Base-by-base conservation (phyloP, 257 asterid genomes). In the Leptodermis oblonga region DNA sequence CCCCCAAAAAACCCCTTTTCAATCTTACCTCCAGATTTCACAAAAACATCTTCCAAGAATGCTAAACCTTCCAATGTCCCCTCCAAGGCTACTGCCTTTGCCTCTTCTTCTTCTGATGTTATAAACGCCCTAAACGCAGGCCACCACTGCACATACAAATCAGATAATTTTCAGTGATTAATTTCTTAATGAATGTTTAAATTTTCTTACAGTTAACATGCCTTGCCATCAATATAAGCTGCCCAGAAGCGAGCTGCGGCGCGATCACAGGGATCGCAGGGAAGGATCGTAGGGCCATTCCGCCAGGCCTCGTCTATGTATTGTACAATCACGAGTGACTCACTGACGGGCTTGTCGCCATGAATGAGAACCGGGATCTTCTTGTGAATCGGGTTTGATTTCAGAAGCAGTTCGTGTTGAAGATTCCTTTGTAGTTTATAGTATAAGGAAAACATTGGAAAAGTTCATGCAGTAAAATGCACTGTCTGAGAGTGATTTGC, bases 161-260 rank as follows among this genome's bases (percentile, higher is more conserved):
- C 13, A 14, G 41, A 51, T 18, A 2, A 0, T 1, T 41, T 5
- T 10, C 46, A 4, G 17, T 4, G 7, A 7, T 39, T 1, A 39
- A n/a, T n/a, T 39, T 1, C 45, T 39, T 39, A 12, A 39, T 39
- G 10, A 5, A 10, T 2, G 10, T 1, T 6, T 41, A 41, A 2
- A 34, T 34, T 41, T 5, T 6, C 13, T 4, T 2, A 34, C 39
- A 3, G 6, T 34, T 53, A 7, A 53, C 31, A 53, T 4, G 25
- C 62, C 62, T 55, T 55, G 22, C 28, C 63, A 33, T 56, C 63
- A 56, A 56, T 28, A 15, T 76, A 86, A 45, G 82, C 73, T 34
- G 82, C 88, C 95, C 92, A 86, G 11, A 88, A 88, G 4, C 83
- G 85, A 5, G 90, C 79, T 0, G 26, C 37, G 36, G 90, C 80